phyloP scores from a whole-genome alignment of 2,329 filamentous ascomycete species.

The Coleophoma eucalyptorum region DNA sequence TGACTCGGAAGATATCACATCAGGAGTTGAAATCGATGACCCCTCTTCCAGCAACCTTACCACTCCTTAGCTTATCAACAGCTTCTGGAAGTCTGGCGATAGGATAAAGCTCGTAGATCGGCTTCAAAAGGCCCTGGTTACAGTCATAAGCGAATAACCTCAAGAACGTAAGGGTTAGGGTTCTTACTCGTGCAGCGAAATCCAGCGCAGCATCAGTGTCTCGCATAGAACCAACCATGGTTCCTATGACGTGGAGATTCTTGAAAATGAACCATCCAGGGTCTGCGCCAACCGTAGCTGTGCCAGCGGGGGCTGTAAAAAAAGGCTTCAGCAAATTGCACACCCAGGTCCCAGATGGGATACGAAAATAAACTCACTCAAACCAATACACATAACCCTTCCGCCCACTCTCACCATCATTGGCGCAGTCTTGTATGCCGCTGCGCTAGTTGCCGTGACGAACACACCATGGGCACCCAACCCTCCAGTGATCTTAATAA shows the following conservation, averaged over 20 bases:
- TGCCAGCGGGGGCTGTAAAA: conserved; percentile 1
- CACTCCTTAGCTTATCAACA: conserved; percentile 16
- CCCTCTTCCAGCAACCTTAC: conserved; percentile 16
- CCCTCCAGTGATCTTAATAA: conserved; percentile 37
- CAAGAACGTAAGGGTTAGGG: background rate
- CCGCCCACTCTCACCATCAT: conserved; percentile 6
- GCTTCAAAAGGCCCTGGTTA: conserved; percentile 11
- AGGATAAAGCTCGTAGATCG: conserved; percentile 13
- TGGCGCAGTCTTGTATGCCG: conserved; percentile 5
- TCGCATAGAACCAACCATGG: conserved; percentile 3
- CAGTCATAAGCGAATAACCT: background rate
- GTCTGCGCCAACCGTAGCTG: conserved; percentile 1
- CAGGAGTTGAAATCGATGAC: conserved; percentile 16
- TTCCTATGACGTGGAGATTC: conserved; percentile 6
- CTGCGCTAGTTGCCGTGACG: conserved; percentile 4
- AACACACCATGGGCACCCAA: conserved; percentile 9
- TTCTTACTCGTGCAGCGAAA: conserved; percentile 4
- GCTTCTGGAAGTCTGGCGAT: conserved; percentile 12
- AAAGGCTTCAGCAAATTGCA: background rate
- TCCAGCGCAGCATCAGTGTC: conserved; percentile 5
- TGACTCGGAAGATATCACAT: background rate
- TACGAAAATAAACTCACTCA: conserved; percentile 1
- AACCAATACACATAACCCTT: conserved; percentile 9
- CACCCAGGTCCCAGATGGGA: background rate
- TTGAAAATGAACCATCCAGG: conserved; percentile 3